Evolutionary conservation across 495 filamentous ascomycete species (phyloP), one percentile per base, ranked within the genome.

Genomic region (Hypomontagnella submonticulosa): DNA sequence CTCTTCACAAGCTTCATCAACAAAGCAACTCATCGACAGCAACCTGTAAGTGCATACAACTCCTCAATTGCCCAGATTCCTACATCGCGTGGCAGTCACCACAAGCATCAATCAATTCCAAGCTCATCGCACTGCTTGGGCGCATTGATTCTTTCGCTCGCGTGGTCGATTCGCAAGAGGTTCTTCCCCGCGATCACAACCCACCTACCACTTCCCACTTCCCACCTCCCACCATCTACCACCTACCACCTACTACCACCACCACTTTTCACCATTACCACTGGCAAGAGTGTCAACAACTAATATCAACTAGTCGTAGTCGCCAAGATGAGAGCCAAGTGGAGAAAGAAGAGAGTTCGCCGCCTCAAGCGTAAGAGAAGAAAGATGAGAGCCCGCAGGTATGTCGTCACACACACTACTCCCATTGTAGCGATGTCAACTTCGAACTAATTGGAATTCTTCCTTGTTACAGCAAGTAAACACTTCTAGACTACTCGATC

Each of bases 291-390:
- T 13, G 9, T 5, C 30, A 34, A 46, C 4, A 34, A 53, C 66
- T 72, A 61, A 70, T 49, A 55, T 11, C 2, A 36, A 70, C 57
- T 59, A 60, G 69, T 73, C 57, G 12, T 18, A 74, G 72, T 69
- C 61, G 72, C 83, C 87, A 93, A 87, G 88, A 96, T 97, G 93
- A 93, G 93, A 92, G 92, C 91, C 73, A 97, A 97, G 85, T 97
- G 93, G 93, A 92, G 93, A 87, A 97, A 97, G 91, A 97, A 97
- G 93, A 86, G 93, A 77, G 92, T 96, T 84, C 89, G 93, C 68
- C 89, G 93, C 81, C 90, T 97, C 81, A 97, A 97, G 89, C 88
- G 92, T 80, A 97, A 97, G 93, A 89, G 93, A 81, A 94, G 93
- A 92, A 97, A 97, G 92, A 95, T 92, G 82, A 89, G 93, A 77